A percentile compares a stretch with the other conserved stretches of the same genome.
Conservation (phyloP, 306 rosid genomes). For the Medicago arabica region DNA sequence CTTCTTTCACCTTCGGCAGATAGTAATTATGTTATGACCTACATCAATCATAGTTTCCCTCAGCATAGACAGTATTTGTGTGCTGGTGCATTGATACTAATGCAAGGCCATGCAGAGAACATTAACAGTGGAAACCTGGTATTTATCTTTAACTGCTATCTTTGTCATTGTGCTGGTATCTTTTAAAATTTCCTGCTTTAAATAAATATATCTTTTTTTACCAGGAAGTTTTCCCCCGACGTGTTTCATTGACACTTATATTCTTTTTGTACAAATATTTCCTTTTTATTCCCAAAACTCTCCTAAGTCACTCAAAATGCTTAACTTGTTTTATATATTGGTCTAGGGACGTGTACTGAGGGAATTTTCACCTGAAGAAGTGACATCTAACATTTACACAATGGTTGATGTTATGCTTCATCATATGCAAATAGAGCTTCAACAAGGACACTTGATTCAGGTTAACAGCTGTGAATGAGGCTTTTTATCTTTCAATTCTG, state of each 20-base stretch:
- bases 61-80: conserved; percentile 84
- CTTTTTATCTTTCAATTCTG: conserved; percentile 33
- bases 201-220: conserved; percentile 12
- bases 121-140: conserved; percentile 88
- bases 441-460: conserved; percentile 86
- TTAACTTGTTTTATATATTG: conserved; percentile 31
- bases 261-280: conserved; percentile 14
- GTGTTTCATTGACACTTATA: conserved; percentile 16
- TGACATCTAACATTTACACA: conserved; percentile 86
- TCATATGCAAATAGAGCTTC: conserved; percentile 89
- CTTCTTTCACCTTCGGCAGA: conserved; percentile 93
- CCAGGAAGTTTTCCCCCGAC: background rate
- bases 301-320: background rate
- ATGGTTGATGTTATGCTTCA: conserved; percentile 98
- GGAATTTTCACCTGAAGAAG: conserved; percentile 95
- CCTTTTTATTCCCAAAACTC: conserved; percentile 20
- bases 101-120: conserved; percentile 92
- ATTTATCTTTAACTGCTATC: conserved; percentile 38
- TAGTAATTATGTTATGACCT: conserved; percentile 84
- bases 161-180: conserved; percentile 28
- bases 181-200: background rate
- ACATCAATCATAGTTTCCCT: conserved; percentile 77
- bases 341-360: conserved; percentile 87
- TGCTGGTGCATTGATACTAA: conserved; percentile 97
- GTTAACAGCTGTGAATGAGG: conserved; percentile 45